Base-by-base conservation (phyloP, 371 early-diverging fungal species). In the Basidiobolus meristosporus region DNA sequence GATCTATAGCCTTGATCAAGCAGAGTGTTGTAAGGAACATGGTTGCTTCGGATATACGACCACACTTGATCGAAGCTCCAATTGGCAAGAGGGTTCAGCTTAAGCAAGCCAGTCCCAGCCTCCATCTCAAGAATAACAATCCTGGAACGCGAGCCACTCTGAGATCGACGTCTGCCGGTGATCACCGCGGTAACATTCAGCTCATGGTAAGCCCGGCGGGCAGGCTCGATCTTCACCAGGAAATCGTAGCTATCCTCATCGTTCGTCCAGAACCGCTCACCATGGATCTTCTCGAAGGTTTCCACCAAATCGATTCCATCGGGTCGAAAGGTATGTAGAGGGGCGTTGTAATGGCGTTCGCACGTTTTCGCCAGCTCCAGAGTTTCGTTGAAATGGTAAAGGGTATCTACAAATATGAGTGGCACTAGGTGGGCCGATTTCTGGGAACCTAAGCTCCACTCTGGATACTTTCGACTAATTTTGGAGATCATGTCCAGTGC, bases 301-400 rank as follows among this genome's bases (percentile, higher is more conserved):
- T 58, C 57, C 10, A 60, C 54, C 6, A 65, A 72, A 15, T 53
- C 52, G 45, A 55, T 60, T 34, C 63, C 65, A 20, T 60, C 50
- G 6, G 92, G 90, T 46, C 73, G 71, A 59, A 60, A 88, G 32
- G 70, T 56, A 45, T 82, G 71, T 33, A 91, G 68, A 7, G 68
- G 60, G n/a, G 77, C 74, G 36, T 63, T 48, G 60, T 88, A 92
- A 31, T 65, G 66, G 15, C 62, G 43, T 40, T 74, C 54, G 41
- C 69, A 72, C 18, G 66, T 69, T 15, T 65, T 50, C 9, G 81
- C 74, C 30, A 92, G 63, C 10, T 77, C 77, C 20, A 87, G 52
- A 21, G 92, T 92, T 50, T 92, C 92, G 40, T 67, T 60, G 55
- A 91, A 91, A 58, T 91, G 86, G 54, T 88, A 79, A 29, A 91